Conservation (phyloP, 768 basidiomycete species). For the Boletus sp. region DNA sequence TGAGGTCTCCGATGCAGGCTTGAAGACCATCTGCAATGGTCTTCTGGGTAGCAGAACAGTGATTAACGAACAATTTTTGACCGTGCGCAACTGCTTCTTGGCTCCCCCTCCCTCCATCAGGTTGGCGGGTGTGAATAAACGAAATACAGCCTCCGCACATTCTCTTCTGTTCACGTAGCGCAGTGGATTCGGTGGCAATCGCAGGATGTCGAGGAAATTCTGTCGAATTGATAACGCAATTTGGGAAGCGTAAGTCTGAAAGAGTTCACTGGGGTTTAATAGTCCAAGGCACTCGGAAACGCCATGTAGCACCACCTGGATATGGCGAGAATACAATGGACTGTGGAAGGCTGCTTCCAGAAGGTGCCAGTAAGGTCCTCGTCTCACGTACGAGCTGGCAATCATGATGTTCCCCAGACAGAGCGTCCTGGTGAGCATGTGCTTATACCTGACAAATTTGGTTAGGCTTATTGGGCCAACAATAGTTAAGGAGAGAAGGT, state of each 20-base stretch:
- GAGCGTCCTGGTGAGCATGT: constrained; percentile 70
- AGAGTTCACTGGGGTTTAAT: constrained; percentile 56
- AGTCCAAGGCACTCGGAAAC: constrained; percentile 72
- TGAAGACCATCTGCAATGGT: constrained; percentile 48
- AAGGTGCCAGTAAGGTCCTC: constrained; percentile 86
- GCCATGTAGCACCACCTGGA: constrained; percentile 54
- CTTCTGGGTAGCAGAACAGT: constrained; percentile 62
- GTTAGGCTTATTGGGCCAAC: constrained; percentile 16
- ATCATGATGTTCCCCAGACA: constrained; percentile 78
- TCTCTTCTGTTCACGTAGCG: constrained; percentile 71
- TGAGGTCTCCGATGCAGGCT: constrained; percentile 66
- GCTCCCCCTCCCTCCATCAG: constrained; percentile 44
- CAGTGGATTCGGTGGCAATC: constrained; percentile 67
- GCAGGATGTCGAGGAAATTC: constrained; percentile 49
- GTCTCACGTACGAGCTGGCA: constrained; percentile 69
- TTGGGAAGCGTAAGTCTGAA: constrained; percentile 75
- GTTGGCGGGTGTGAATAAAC: constrained; percentile 66
- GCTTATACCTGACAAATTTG: constrained; percentile 57
- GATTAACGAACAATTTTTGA: constrained; percentile 49
- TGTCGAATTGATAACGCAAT: constrained; percentile 65
- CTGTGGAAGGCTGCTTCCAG: constrained; percentile 59
- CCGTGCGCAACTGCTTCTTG: constrained; percentile 36
- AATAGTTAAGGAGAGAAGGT: background rate
- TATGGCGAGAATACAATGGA: constrained; percentile 28
- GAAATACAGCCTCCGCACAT: constrained; percentile 67